Evolutionary conservation across 331 rosid species (phyloP), one percentile per base, ranked within the genome.

Genomic region (Arachis monticola): DNA sequence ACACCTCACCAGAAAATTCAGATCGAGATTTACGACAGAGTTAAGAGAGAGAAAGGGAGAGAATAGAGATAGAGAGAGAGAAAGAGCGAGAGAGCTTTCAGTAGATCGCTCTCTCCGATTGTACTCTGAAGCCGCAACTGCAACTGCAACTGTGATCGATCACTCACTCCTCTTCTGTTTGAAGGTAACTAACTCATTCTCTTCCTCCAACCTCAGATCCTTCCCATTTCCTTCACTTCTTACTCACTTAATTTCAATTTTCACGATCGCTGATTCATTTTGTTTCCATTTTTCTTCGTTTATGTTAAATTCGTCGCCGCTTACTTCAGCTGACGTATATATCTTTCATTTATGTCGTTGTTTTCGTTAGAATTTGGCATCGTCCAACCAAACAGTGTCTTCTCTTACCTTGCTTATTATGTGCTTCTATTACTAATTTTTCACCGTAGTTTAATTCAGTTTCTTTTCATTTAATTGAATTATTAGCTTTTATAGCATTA

Each of bases 151-250:
- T 2, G 53, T 12, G 5, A 38, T 12, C 13, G 40, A 56, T 69
- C 61, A 45, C 42, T 12, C n/a, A n/a, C 67, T 68, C 45, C 70
- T 62, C 48, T 66, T 59, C 64, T 3, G 5, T n/a, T 8, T 1
- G 10, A 13, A 5, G 79, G 83, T 78, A 60, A 6, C 10, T 9
- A 53, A 53, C 31, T 40, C 55, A 41, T 66, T 76, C 10, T 45
- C 32, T 47, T 46, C 3, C 2, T 32, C 3, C 45, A 10, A 57
- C 6, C 58, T 8, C 44, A 47, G 69, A 68, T 67, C 75, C 8
- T 58, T 35, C 2, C 44, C 67, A 60, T 55, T 75, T 65, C 71
- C 27, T 38, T 38, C 22, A 66, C 38, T 27, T 6, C 59, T 53
- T 13, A n/a, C 59, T 53, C 59, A 22, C 41, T 58, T 30, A 41